Evolutionary conservation across 2,329 filamentous ascomycete species (phyloP).

Genomic region (Alternaria ethzedia): DNA sequence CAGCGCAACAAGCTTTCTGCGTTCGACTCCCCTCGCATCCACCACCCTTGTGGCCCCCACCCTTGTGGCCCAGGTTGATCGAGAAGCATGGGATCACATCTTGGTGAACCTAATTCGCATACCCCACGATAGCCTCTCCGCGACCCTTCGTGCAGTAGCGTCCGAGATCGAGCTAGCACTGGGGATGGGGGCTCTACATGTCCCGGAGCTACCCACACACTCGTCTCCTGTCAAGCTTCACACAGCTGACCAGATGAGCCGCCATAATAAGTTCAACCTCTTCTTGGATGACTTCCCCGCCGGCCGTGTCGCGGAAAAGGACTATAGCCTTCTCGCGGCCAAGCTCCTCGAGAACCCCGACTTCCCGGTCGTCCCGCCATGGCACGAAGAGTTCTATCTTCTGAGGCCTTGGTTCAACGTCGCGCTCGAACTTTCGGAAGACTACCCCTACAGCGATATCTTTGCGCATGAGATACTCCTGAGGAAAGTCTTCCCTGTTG

Average conservation of each 20-base stretch:
- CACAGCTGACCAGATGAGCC: not conserved
- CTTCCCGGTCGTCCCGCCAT: not conserved
- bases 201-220: not conserved
- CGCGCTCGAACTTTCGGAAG: not conserved
- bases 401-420: not conserved
- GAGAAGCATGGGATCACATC: not conserved
- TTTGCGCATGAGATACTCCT: not conserved
- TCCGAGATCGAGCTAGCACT: not conserved
- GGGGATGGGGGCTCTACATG: not conserved
- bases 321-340: not conserved
- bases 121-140: not conserved
- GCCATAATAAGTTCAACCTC: slow-evolving; percentile 23
- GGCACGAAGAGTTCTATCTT: not conserved
- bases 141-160: not conserved
- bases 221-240: not conserved
- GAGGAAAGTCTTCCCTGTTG: not conserved
- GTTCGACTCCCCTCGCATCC: not conserved
- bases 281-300: slow-evolving; percentile 58
- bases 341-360: not conserved
- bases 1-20: not conserved
- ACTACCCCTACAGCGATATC: not conserved
- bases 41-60: not conserved
- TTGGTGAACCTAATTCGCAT: not conserved
- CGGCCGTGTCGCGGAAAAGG: slow-evolving; percentile 39
- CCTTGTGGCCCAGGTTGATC: not conserved